A percentile compares a stretch with the other conserved stretches of the same genome.
Conservation (phyloP, 208 protist genomes). For the Balamuthia mandrillaris region DNA sequence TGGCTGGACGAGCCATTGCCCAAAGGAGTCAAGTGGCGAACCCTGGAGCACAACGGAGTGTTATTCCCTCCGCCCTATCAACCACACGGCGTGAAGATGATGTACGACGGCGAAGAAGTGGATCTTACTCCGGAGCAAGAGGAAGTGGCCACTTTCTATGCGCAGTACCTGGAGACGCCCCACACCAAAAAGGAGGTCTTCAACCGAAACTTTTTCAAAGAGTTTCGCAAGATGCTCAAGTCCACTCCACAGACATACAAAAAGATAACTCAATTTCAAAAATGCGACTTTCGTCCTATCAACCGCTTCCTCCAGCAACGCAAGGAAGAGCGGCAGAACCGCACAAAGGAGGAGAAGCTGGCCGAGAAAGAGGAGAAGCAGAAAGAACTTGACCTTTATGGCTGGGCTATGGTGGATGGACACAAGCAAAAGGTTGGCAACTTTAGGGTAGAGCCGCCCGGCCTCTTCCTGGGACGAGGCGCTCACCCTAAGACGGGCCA, state of each 20-base stretch:
- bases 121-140: conserved; percentile 90
- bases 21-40: conserved; percentile 83
- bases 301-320: conserved; percentile 82
- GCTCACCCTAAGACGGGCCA: conserved; percentile 92
- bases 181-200: conserved; percentile 92
- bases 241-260: conserved; percentile 60
- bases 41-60: conserved; percentile 92
- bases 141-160: conserved; percentile 98
- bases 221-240: conserved; percentile 83
- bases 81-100: conserved; percentile 91
- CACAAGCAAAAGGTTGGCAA: conserved; percentile 91
- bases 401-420: conserved; percentile 89
- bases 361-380: conserved; percentile 74
- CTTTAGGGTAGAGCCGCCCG: conserved; percentile 95
- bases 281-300: conserved; percentile 95
- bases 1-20: conserved; percentile 16
- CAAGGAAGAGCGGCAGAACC: conserved; percentile 81
- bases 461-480: conserved; percentile 96
- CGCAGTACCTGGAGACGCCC: conserved; percentile 85
- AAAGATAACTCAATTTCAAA: conserved; percentile 86
- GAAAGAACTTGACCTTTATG: conserved; percentile 81
- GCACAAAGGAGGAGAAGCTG: conserved; percentile 89
- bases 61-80: conserved; percentile 93
- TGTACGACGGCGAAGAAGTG: conserved; percentile 86
- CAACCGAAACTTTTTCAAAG: conserved; percentile 95